Base-by-base conservation (phyloP, 768 basidiomycete species). In the Boletales sp. region DNA sequence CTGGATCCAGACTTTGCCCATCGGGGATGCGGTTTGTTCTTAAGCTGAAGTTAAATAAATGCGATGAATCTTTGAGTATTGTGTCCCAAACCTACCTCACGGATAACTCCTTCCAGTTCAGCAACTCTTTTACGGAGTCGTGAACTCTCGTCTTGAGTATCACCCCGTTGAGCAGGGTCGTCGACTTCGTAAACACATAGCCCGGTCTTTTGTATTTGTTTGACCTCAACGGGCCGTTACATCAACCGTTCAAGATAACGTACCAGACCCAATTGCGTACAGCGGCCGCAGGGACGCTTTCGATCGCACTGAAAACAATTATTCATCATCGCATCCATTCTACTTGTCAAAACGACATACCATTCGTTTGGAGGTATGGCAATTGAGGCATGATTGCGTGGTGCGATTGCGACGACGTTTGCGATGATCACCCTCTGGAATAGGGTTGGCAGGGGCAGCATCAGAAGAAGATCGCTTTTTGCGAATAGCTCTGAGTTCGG, bases 171-270 rank as follows among this genome's bases (percentile, higher is more conserved):
- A 52, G 66, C 80, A 21, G 84, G 84, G 58, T 88, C 86, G 58
- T 90, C 88, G 8, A 90, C 81, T 64, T 92, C 87, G 58, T 92
- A 92, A 10, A 90, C 84, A 61, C 89, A 92, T 5, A 89, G 73
- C 2, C 87, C 88, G 42, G 86, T 90, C 86, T 88, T 54, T 21
- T 38, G 32, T 36, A 17, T 42, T 12, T 21, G 15, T 45, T 54
- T 18, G 50, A 43, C 27, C 15, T 32, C n/a, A 17, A 40, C 56
- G 60, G 47, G 59, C 47, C 32, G 56, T 58, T 21, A 64, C 32
- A 43, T 58, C 47, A 66, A 27, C 55, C 60, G 64, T 45, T 64
- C 55, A 49, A 58, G 56, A 30, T 62, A 55, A 44, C 70, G 51
- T 47, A 71, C 72, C 46, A 77, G 56, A 30, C 69, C 72, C 8